Percentiles rank a stretch among this genome's conserved stretches.
Conservation (phyloP, 768 basidiomycete species). For the Tricholoma terreum region DNA sequence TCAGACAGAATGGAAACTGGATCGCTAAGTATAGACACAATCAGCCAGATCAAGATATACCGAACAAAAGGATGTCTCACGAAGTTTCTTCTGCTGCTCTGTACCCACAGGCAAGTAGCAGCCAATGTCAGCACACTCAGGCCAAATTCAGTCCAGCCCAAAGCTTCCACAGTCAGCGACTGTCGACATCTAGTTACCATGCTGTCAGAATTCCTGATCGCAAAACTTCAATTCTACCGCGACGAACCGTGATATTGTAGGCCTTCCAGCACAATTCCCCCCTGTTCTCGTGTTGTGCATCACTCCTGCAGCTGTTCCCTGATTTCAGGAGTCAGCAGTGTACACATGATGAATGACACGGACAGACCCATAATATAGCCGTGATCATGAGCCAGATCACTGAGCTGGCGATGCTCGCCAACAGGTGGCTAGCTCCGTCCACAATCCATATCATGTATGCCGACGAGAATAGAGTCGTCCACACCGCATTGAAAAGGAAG, state of each 20-base stretch:
- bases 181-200: conserved; percentile 55
- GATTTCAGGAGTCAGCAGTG: conserved; percentile 2
- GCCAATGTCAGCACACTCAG: conserved; percentile 55
- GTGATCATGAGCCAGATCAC: conserved; percentile 70
- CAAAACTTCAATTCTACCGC: conserved; percentile 6
- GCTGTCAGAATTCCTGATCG: neutral
- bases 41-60: conserved; percentile 9
- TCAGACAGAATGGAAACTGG: conserved; percentile 1
- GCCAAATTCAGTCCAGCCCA: conserved; percentile 75
- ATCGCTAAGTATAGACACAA: neutral
- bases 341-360: neutral
- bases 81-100: conserved; percentile 15
- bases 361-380: conserved; percentile 61
- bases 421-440: conserved; percentile 59
- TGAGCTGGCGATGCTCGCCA: conserved; percentile 78
- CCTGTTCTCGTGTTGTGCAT: conserved; percentile 64
- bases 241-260: conserved; percentile 50
- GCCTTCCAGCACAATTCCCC: conserved; percentile 51
- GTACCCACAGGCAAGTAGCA: conserved; percentile 48
- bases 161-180: conserved; percentile 66
- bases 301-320: conserved; percentile 68
- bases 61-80: conserved; percentile 21
- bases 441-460: conserved; percentile 72
- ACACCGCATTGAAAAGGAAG: conserved; percentile 62
- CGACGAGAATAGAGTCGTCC: conserved; percentile 71